phyloP scores from a whole-genome alignment of 2,329 filamentous ascomycete species.

The Thielaviopsis musarum region DNA sequence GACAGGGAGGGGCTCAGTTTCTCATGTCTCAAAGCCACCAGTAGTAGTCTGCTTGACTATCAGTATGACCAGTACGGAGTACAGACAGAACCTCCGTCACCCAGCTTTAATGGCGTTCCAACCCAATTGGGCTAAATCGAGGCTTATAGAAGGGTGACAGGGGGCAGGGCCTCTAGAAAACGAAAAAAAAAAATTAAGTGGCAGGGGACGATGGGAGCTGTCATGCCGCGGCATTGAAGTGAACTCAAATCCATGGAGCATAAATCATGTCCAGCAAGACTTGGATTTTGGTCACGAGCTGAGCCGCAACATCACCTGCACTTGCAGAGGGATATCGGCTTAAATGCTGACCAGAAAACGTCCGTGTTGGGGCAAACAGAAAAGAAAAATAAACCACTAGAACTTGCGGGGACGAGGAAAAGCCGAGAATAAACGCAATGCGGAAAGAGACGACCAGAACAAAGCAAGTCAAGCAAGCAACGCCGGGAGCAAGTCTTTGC shows the following conservation, averaged over 20 bases:
- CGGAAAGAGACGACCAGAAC: neutral
- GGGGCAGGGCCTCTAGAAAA: neutral
- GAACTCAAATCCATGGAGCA: too few relatives aligned
- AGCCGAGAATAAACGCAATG: slow-evolving; percentile 11
- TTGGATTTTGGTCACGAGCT: too few relatives aligned
- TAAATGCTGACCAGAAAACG: neutral
- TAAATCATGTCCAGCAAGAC: too few relatives aligned
- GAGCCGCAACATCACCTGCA: too few relatives aligned
- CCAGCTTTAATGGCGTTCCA: neutral
- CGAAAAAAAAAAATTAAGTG: neutral
- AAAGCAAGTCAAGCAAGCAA: too few relatives aligned
- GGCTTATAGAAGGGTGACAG: neutral
- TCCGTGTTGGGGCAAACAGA: neutral
- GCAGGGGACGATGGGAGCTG: neutral
- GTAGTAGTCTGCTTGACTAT: neutral
- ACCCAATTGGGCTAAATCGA: neutral
- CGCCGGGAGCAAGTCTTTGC: neutral
- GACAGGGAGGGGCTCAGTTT: neutral
- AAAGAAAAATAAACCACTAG: neutral
- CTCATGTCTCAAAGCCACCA: neutral
- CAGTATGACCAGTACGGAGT: neutral
- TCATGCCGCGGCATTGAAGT: too few relatives aligned
- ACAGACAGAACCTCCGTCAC: neutral
- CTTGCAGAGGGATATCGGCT: neutral
- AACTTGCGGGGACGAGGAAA: slow-evolving; percentile 15